Evolutionary conservation across 208 protist species (phyloP).

Genomic region (Vickermania spadyakhi): DNA sequence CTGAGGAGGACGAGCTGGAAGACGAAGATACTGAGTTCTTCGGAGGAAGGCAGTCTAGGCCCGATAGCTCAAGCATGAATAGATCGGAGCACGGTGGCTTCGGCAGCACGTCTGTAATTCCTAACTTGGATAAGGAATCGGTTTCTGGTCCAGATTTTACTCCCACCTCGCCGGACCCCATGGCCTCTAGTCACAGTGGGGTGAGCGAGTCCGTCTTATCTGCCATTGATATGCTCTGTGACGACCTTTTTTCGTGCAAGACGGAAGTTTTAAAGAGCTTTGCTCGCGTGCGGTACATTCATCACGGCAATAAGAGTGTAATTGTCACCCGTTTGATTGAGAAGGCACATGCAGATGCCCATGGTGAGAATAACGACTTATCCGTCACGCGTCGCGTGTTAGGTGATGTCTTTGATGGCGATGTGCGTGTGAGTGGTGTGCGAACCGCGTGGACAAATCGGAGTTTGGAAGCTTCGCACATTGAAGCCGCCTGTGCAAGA

Average conservation of each 20-base stretch:
- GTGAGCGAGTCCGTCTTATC: slow-evolving; percentile 40
- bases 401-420: slow-evolving; percentile 75
- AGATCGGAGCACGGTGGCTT: not conserved
- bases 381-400: slow-evolving; percentile 58
- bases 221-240: slow-evolving; percentile 75
- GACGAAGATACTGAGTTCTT: not conserved
- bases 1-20: not conserved
- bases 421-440: slow-evolving; percentile 75
- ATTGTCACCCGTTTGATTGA: slow-evolving; percentile 73
- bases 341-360: slow-evolving; percentile 51
- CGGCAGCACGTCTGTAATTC: not conserved
- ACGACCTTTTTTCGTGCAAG: slow-evolving; percentile 85
- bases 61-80: too few relatives aligned
- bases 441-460: slow-evolving; percentile 81
- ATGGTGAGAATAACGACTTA: slow-evolving; percentile 78
- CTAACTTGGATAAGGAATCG: not conserved
- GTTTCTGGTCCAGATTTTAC: not conserved
- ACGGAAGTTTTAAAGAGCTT: slow-evolving; percentile 72
- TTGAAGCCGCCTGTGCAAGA: slow-evolving; percentile 74
- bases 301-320: slow-evolving; percentile 42
- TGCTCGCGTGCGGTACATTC: slow-evolving; percentile 47
- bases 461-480: slow-evolving; percentile 80
- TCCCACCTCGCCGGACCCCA: not conserved
- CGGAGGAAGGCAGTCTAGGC: too few relatives aligned
- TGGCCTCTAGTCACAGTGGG: not conserved